A percentile compares a stretch with the other conserved stretches of the same genome.
These are phyloP conservation scores for Podosphaera aphanis DNA, from an alignment of 2,329 filamentous ascomycete species.

Conservation along the genomic window DNA sequence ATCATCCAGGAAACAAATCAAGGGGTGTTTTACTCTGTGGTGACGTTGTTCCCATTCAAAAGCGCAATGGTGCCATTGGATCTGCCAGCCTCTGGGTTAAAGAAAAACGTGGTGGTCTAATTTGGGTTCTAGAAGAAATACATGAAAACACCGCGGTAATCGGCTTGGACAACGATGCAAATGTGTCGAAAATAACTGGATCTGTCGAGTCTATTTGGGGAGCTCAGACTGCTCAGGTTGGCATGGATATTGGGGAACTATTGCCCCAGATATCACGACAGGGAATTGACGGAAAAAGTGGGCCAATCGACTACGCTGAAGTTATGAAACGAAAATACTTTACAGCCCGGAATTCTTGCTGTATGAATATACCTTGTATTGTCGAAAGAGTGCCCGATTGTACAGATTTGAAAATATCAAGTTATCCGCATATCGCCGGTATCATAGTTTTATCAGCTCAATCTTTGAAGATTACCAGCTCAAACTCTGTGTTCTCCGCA, in stretches of 20 bases:
- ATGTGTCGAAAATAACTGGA: slow-evolving; percentile 46
- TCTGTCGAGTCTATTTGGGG: slow-evolving; percentile 75
- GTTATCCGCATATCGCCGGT: slow-evolving; percentile 89
- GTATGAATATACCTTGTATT: slow-evolving; percentile 63
- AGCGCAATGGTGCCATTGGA: slow-evolving; percentile 75
- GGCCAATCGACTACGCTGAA: slow-evolving; percentile 56
- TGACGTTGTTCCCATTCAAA: slow-evolving; percentile 94
- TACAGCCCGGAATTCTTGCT: slow-evolving; percentile 56
- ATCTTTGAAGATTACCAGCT: slow-evolving; percentile 62
- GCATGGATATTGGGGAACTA: slow-evolving; percentile 53
- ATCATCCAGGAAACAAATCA: slow-evolving; percentile 48
- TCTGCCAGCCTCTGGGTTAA: slow-evolving; percentile 97
- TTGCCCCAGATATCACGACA: slow-evolving; percentile 65
- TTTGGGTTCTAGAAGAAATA: slow-evolving; percentile 96
- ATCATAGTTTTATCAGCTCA: slow-evolving; percentile 78
- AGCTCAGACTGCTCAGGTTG: slow-evolving; percentile 37
- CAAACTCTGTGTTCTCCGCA: slow-evolving; percentile 82
- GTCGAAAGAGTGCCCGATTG: slow-evolving; percentile 49
- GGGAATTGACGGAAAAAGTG: slow-evolving; percentile 42
- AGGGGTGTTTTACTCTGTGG: slow-evolving; percentile 81
- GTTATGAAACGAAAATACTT: slow-evolving; percentile 54
- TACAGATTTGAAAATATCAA: slow-evolving; percentile 61
- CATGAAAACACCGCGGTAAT: slow-evolving; percentile 75
- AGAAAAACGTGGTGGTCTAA: slow-evolving; percentile 78
- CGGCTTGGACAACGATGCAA: slow-evolving; percentile 53